Conservation (phyloP, 1,284 basidiomycete genomes). For the Marasmius tenuissimus region DNA sequence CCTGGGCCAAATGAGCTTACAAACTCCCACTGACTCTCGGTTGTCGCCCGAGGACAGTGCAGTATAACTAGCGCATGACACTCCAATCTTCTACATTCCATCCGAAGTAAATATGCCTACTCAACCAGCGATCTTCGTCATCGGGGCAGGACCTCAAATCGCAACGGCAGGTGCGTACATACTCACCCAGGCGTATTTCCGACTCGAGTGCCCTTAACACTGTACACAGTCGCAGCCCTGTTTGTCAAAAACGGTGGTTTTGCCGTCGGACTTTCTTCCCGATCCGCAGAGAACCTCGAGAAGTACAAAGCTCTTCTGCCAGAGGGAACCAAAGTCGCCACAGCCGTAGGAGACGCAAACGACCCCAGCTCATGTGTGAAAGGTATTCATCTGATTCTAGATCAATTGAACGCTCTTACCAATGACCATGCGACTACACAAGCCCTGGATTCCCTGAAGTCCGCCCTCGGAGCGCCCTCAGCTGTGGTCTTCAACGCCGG, state of each 20-base stretch:
- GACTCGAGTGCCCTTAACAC: background rate
- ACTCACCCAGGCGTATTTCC: background rate
- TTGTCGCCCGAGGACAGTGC: no score
- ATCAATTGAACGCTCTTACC: background rate
- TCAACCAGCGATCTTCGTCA: background rate
- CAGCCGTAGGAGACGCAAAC: background rate
- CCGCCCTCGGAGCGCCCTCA: background rate
- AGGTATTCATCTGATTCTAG: background rate
- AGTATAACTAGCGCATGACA: no score
- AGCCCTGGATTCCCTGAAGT: background rate
- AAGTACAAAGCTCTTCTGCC: background rate
- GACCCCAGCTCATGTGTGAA: background rate
- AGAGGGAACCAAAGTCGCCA: background rate
- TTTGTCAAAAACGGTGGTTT: background rate
- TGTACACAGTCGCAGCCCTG: background rate
- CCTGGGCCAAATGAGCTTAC: no score
- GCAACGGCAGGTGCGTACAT: background rate
- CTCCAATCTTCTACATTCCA: background rate
- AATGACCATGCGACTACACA: background rate
- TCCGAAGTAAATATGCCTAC: background rate
- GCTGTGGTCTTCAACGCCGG: background rate
- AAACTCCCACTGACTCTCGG: no score
- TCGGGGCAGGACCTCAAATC: constrained; percentile 1
- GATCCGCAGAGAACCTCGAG: background rate
- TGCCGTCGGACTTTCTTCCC: background rate